Evolutionary conservation across 129 eudicot species (phyloP).

Genomic region (Escallonia herrerae): DNA sequence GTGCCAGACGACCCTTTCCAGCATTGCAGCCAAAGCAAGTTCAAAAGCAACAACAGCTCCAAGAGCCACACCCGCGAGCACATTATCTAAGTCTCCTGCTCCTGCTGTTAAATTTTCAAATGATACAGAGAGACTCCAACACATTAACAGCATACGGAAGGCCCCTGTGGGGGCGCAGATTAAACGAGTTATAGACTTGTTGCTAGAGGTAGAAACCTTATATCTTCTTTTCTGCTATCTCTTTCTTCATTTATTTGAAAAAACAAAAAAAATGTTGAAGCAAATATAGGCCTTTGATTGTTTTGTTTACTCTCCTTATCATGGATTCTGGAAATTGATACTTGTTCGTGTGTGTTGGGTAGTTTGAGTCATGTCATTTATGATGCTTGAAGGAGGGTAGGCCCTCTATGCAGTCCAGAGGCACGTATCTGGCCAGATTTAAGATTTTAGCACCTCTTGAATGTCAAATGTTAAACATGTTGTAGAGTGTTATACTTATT

Average conservation of each 20-base stretch:
- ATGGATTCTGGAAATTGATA: neutral
- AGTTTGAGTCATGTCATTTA: no score
- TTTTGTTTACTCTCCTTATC: neutral
- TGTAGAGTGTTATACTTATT: no score
- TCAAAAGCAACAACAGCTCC: conserved; percentile 27
- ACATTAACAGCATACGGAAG: conserved; percentile 72
- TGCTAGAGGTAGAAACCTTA: conserved; percentile 47
- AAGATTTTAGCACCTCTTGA: no score
- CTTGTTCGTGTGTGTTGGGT: neutral
- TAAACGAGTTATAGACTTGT: conserved; percentile 69
- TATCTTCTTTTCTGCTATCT: neutral
- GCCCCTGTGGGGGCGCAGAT: conserved; percentile 81
- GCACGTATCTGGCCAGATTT: no score
- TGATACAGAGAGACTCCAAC: conserved; percentile 81
- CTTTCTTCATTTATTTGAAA: neutral
- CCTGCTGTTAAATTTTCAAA: conserved; percentile 67
- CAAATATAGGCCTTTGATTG: neutral
- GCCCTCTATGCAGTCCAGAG: no score
- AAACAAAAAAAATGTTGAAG: no score
- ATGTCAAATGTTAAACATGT: no score
- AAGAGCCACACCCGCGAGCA: conserved; percentile 29
- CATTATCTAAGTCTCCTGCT: conserved; percentile 34
- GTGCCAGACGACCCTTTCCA: conserved; percentile 55
- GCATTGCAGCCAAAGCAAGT: conserved; percentile 41
- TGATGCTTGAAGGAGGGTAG: no score